Percentiles rank a stretch among this genome's conserved stretches.
Conservation (phyloP, 805 yeast species). For the Tetrapisispora pingtungensis region DNA sequence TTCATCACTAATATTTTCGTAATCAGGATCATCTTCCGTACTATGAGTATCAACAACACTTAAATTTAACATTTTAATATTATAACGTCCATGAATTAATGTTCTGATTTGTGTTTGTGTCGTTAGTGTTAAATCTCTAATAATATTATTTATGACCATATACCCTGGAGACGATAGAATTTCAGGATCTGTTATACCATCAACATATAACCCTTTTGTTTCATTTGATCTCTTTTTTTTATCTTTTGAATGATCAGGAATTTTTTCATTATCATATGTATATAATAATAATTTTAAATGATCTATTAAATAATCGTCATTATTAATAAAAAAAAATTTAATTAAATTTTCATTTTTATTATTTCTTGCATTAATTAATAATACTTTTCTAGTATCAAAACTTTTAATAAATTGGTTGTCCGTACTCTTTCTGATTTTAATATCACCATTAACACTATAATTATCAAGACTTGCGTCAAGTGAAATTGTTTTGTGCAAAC, state of each 20-base stretch:
- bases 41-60: constrained; percentile 19
- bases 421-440: not conserved
- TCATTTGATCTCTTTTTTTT: not conserved
- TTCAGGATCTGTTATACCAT: not conserved
- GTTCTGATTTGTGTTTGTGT: constrained; percentile 36
- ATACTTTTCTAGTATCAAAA: constrained; percentile 65
- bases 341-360: not conserved
- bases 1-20: constrained; percentile 9
- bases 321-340: not conserved
- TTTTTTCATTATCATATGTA: not conserved
- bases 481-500: not conserved
- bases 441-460: not conserved
- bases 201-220: not conserved
- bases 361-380: constrained; percentile 14
- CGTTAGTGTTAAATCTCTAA: constrained; percentile 15
- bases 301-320: not conserved
- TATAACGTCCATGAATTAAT: constrained; percentile 37
- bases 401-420: constrained; percentile 20
- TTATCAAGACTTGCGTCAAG: not conserved
- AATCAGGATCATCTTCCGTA: constrained; percentile 9
- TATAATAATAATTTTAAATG: constrained; percentile 1
- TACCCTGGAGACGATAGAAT: not conserved
- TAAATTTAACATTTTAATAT: constrained; percentile 40
- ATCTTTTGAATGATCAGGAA: not conserved
- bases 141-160: not conserved